Evolutionary conservation across 2,329 filamentous ascomycete species (phyloP), one percentile per base, ranked within the genome.

Genomic region (Amauroascus niger): DNA sequence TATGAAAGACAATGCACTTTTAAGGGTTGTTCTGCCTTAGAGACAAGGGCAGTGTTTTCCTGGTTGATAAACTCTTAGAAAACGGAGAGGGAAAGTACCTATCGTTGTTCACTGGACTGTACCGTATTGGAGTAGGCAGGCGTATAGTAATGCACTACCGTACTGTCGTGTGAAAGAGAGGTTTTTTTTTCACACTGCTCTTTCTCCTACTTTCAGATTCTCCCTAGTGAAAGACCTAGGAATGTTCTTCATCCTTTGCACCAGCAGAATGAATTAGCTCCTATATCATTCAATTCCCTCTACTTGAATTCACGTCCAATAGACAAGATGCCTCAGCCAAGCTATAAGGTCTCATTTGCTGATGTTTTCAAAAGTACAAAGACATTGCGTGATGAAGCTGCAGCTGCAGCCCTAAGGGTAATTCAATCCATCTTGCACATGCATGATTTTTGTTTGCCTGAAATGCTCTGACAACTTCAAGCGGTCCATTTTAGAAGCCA

Each of bases 331-430:
- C 50, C 50, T 51, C 16, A 32, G 33, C 8, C n/a, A 14, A 39
- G 51, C 13, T 35, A 57, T 20, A 60, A 53, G 37, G 13, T 61
- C 22, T 59, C 59, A 11, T 56, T 61, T 33, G 53, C 55, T 32
- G 60, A 61, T 56, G 47, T 61, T 49, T 59, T 61, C 55, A 61
- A 61, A 49, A 61, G 58, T 55, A 37, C 55, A 50, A 58, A 53
- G 50, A 57, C 55, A 6, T 49, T 62, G 40, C 55, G 54, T 18
- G 57, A 58, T 20, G 58, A 60, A 52, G 52, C 49, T 46, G 58
- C 48, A 35, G 46, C 50, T 13, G 54, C 51, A 14, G 52, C 57
- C n/a, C 53, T 54, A 18, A 59, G 55, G 59, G 59, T 60, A 45
- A 40, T 35, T 11, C 33, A 11, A 35, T 41, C 16, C 20, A 22